These are phyloP conservation scores for Candida maesae DNA, from an alignment of 805 yeast genomes.

Conservation along the genomic window DNA sequence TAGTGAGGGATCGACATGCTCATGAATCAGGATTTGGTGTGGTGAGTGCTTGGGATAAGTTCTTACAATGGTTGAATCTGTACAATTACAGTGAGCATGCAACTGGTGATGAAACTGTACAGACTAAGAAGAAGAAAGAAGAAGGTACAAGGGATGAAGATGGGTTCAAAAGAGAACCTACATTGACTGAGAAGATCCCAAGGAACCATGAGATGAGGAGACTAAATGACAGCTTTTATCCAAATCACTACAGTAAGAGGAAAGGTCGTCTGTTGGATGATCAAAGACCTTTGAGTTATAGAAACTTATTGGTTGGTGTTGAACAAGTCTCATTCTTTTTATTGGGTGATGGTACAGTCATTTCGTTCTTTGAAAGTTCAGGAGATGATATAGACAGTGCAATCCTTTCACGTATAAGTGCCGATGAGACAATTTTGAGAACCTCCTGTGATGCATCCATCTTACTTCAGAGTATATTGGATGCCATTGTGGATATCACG, in stretches of 20 bases:
- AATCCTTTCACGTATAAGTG: conserved; percentile 42
- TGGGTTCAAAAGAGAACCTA: background rate
- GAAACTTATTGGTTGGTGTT: conserved; percentile 43
- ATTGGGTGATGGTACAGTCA: conserved; percentile 41
- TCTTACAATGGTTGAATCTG: conserved; percentile 12
- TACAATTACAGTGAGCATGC: conserved; percentile 8
- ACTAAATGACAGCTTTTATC: conserved; percentile 31
- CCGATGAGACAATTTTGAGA: conserved; percentile 44
- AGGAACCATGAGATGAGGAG: conserved; percentile 28
- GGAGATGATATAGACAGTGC: conserved; percentile 52
- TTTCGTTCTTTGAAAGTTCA: conserved; percentile 55
- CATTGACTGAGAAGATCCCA: conserved; percentile 19
- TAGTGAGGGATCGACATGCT: conserved; percentile 28
- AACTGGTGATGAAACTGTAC: no score
- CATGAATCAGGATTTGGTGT: background rate
- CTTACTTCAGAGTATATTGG: conserved; percentile 51
- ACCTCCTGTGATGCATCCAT: conserved; percentile 50
- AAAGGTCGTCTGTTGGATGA: conserved; percentile 31
- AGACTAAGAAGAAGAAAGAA: background rate
- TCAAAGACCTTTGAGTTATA: conserved; percentile 41
- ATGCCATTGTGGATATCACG: conserved; percentile 49
- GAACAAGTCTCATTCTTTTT: conserved; percentile 55
- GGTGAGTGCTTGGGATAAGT: conserved; percentile 7
- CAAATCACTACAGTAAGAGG: conserved; percentile 18
- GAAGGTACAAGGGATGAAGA: background rate